Conservation (phyloP, 805 yeast species). For the Komagataella mondaviorum region DNA sequence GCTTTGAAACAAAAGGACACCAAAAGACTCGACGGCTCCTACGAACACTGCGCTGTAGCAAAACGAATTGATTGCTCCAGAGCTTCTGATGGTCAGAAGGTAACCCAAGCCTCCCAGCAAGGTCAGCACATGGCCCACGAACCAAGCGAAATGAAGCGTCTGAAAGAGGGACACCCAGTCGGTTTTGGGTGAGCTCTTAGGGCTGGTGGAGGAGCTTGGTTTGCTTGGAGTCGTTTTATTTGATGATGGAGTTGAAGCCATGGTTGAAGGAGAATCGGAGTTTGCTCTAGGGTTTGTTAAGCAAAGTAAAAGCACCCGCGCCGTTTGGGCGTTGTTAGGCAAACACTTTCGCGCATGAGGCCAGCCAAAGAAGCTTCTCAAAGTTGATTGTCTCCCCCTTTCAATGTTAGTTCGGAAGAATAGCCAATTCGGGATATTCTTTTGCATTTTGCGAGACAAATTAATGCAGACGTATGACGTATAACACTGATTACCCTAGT, state of each 20-base stretch:
- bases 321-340: not conserved
- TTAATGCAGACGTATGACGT: too few species aligned
- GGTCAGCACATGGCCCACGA: slow-evolving; percentile 41
- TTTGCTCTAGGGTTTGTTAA: not conserved
- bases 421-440: not conserved
- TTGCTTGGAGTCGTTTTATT: not conserved
- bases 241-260: not conserved
- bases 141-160: slow-evolving; percentile 69
- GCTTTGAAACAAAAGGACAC: slow-evolving; percentile 59
- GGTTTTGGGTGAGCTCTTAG: slow-evolving; percentile 4
- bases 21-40: slow-evolving; percentile 62
- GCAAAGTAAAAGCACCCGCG: not conserved
- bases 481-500: too few species aligned
- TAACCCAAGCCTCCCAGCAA: slow-evolving; percentile 26
- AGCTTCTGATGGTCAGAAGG: slow-evolving; percentile 18
- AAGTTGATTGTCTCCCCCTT: not conserved
- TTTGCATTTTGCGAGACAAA: too few species aligned
- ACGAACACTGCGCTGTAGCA: slow-evolving; percentile 49
- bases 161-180: slow-evolving; percentile 9
- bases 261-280: not conserved
- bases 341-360: not conserved
- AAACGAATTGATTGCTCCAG: slow-evolving; percentile 19
- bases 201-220: slow-evolving; percentile 2
- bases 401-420: not conserved
- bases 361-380: not conserved